These are phyloP conservation scores for Macrocystidia cucumis DNA, from an alignment of 1,284 basidiomycete genomes.

Conservation along the genomic window DNA sequence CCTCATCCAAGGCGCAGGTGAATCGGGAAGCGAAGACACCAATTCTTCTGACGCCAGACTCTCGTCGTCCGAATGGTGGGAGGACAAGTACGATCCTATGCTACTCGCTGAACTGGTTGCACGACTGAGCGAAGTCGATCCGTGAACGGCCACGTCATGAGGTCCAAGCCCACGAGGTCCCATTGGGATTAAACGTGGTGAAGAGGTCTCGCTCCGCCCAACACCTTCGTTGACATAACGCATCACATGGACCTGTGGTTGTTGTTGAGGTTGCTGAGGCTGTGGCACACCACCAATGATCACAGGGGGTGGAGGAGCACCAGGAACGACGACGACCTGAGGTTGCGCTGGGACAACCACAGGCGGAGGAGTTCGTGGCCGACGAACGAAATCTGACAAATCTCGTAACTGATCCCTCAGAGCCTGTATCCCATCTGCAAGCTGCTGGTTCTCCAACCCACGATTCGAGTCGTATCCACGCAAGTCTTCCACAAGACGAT, in stretches of 20 bases:
- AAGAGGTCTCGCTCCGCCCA: slow-evolving; percentile 18
- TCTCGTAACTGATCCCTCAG: slow-evolving; percentile 57
- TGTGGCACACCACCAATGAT: slow-evolving; percentile 5
- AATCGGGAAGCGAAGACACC: not conserved
- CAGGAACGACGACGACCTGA: not conserved
- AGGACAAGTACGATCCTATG: slow-evolving; percentile 54
- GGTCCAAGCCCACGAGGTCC: slow-evolving; percentile 15
- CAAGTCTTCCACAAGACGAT: slow-evolving; percentile 58
- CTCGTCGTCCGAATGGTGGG: slow-evolving; percentile 67
- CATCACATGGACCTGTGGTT: too few relatives aligned
- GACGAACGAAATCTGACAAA: slow-evolving; percentile 40
- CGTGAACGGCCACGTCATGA: slow-evolving; percentile 14
- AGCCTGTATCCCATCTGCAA: slow-evolving; percentile 51
- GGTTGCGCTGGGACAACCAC: slow-evolving; percentile 3
- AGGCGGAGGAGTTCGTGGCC: slow-evolving; percentile 19
- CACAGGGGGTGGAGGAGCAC: slow-evolving; percentile 3
- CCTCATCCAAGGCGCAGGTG: slow-evolving; percentile 3
- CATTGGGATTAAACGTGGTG: slow-evolving; percentile 7
- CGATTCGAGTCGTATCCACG: slow-evolving; percentile 49
- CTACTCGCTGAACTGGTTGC: slow-evolving; percentile 47
- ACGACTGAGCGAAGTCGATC: slow-evolving; percentile 22
- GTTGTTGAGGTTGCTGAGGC: too few relatives aligned
- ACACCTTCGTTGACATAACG: slow-evolving; percentile 9
- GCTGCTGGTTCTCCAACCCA: slow-evolving; percentile 50
- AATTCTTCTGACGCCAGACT: slow-evolving; percentile 12